phyloP scores from a whole-genome alignment of 202 grass and related monocot species.

The Setaria italica region DNA sequence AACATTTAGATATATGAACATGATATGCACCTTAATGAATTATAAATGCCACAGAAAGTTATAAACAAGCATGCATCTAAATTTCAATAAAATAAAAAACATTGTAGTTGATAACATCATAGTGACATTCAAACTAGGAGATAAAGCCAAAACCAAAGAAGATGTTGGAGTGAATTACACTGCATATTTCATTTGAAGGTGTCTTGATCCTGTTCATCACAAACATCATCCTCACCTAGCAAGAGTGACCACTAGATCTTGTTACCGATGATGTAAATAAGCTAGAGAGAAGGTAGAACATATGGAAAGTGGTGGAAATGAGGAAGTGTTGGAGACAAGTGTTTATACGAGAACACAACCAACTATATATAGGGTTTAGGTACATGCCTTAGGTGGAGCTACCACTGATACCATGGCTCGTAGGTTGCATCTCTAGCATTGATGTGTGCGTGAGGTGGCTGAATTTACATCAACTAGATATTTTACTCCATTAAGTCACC shows the following conservation, averaged over 20 bases:
- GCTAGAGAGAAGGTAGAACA: not conserved
- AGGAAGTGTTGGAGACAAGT: not conserved
- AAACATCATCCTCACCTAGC: not conserved
- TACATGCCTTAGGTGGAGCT: not conserved
- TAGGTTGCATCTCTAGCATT: not conserved
- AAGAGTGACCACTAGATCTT: not conserved
- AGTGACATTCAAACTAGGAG: not conserved
- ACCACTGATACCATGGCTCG: not conserved
- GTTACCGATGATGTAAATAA: no score
- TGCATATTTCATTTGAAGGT: not conserved
- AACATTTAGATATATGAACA: not conserved
- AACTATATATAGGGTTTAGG: conserved; percentile 18
- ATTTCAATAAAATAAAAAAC: not conserved
- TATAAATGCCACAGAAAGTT: not conserved
- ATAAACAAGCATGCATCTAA: not conserved
- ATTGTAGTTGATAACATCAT: not conserved
- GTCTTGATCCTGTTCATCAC: not conserved
- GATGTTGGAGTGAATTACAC: not conserved
- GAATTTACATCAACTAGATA: not conserved
- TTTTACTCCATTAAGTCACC: not conserved
- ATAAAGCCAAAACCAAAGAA: not conserved
- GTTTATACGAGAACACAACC: not conserved
- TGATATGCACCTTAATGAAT: not conserved
- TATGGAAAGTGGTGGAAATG: not conserved
- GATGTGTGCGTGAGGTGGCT: not conserved